phyloP scores from a whole-genome alignment of 2,329 filamentous ascomycete genomes.

The Fusarium hainanense region DNA sequence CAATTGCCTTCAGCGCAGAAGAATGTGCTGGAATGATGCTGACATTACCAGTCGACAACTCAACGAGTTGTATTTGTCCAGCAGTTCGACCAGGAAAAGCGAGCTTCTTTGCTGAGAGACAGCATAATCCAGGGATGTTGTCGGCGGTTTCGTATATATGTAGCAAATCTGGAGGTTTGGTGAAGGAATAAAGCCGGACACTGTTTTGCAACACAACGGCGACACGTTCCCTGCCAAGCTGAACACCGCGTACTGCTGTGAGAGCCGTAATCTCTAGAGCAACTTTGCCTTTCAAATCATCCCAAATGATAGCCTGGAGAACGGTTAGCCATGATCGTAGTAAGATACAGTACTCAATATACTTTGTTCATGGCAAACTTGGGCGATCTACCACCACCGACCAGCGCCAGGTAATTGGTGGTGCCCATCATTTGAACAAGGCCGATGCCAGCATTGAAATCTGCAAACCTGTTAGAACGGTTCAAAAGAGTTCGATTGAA shows the following conservation, averaged over 20 bases:
- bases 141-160: slow-evolving; percentile 86
- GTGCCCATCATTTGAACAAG: slow-evolving; percentile 88
- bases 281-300: slow-evolving; percentile 79
- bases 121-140: slow-evolving; percentile 84
- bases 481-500: neutral
- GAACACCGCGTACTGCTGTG: slow-evolving; percentile 82
- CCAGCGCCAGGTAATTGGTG: slow-evolving; percentile 87
- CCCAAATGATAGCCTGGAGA: slow-evolving; percentile 83
- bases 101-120: slow-evolving; percentile 76
- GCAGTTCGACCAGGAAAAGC: slow-evolving; percentile 88
- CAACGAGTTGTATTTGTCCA: slow-evolving; percentile 90
- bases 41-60: slow-evolving; percentile 81
- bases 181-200: slow-evolving; percentile 83
- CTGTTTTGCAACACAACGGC: slow-evolving; percentile 85
- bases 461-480: slow-evolving; percentile 52
- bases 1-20: slow-evolving; percentile 79
- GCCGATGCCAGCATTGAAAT: slow-evolving; percentile 85
- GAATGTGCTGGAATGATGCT: slow-evolving; percentile 94
- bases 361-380: slow-evolving; percentile 91
- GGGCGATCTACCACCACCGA: slow-evolving; percentile 86
- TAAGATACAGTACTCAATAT: slow-evolving; percentile 2
- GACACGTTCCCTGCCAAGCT: slow-evolving; percentile 79
- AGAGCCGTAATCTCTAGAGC: slow-evolving; percentile 84
- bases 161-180: slow-evolving; percentile 74
- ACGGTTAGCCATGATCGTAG: neutral